Evolutionary conservation across 2,329 filamentous ascomycete species (phyloP).

Genomic region (Fusarium piperis): DNA sequence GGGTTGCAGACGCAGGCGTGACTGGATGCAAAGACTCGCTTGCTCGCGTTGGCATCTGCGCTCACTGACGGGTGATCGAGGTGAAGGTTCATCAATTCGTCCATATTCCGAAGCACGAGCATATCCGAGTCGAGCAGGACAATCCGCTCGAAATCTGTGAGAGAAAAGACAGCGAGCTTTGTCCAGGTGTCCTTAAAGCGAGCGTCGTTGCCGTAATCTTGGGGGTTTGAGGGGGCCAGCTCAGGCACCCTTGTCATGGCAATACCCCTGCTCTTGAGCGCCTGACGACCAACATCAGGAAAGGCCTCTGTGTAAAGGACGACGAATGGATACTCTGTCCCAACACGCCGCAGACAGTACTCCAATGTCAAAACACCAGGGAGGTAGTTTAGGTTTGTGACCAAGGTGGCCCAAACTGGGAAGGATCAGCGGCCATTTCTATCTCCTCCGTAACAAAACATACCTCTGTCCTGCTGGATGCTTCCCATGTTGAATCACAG

Average conservation of each 20-base stretch:
- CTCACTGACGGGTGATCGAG: not conserved
- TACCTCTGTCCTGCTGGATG: not conserved
- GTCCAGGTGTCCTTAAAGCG: conserved; percentile 6
- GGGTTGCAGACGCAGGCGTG: conserved; percentile 28
- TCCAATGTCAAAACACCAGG: conserved; percentile 19
- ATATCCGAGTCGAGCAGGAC: conserved; percentile 19
- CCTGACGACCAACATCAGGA: not conserved
- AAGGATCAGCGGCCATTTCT: not conserved
- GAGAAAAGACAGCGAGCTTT: not conserved
- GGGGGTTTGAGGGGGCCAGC: not conserved
- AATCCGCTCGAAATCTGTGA: conserved; percentile 1
- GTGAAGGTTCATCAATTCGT: conserved; percentile 14
- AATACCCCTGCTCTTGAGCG: not conserved
- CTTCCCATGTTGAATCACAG: not conserved
- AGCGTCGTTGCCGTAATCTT: not conserved
- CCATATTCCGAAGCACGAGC: conserved; percentile 13
- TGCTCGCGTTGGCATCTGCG: fast-evolving
- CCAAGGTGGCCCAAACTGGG: conserved; percentile 22
- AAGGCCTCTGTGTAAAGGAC: conserved; percentile 6
- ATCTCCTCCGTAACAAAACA: not conserved
- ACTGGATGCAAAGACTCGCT: conserved; percentile 16
- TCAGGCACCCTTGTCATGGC: not conserved
- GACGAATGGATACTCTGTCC: not conserved
- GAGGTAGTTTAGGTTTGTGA: conserved; percentile 11
- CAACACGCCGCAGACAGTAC: conserved; percentile 5